phyloP scores from a whole-genome alignment of 371 early-diverging fungal species.

The Lichtheimia hyalospora region DNA sequence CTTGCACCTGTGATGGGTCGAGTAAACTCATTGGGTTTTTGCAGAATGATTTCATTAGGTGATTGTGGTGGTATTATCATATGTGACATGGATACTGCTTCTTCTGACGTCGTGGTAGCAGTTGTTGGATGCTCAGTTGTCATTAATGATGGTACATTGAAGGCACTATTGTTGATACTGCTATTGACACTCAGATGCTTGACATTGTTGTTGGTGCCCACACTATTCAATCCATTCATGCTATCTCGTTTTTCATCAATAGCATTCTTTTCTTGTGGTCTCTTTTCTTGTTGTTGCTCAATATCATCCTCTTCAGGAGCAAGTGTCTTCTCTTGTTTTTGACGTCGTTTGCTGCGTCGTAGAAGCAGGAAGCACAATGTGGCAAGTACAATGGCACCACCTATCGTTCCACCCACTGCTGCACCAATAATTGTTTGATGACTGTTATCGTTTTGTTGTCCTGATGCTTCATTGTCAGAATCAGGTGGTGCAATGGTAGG shows the following conservation, averaged over 20 bases:
- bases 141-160: constrained; percentile 4
- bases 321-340: constrained; percentile 1
- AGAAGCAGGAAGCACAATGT: constrained; percentile 6
- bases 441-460: not conserved
- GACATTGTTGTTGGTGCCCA: too few species aligned
- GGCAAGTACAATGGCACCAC: constrained; percentile 7
- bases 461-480: not conserved
- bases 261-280: not conserved
- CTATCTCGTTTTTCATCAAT: not conserved
- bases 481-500: not conserved
- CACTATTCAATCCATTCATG: not conserved
- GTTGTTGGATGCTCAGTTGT: not conserved
- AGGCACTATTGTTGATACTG: not conserved
- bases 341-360: constrained; percentile 4
- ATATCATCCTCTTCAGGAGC: not conserved
- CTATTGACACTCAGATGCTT: too few species aligned
- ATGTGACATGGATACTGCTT: constrained; percentile 11
- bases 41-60: constrained; percentile 39
- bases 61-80: constrained; percentile 20
- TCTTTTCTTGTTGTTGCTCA: constrained; percentile 2
- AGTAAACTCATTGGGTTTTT: constrained; percentile 48
- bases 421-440: constrained; percentile 12
- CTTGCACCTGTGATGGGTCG: constrained; percentile 2
- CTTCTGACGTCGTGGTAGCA: not conserved
- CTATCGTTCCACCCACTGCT: constrained; percentile 11